These are phyloP conservation scores for Phaffomyces thermotolerans DNA, from an alignment of 805 yeast species.

Conservation along the genomic window DNA sequence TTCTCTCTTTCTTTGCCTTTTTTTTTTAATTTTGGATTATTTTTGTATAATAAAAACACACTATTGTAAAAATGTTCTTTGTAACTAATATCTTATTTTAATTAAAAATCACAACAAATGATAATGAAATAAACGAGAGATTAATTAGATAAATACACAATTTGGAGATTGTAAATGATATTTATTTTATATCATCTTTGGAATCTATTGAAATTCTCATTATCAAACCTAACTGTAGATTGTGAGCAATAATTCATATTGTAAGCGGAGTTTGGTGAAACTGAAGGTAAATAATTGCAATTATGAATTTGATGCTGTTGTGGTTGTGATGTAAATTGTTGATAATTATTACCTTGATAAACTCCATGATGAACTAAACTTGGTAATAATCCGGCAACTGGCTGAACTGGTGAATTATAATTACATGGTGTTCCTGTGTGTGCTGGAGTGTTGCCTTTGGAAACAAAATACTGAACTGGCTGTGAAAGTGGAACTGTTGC, in stretches of 20 bases:
- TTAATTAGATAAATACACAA: too few species aligned
- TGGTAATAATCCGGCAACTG: background rate
- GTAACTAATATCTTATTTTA: too few species aligned
- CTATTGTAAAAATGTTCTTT: too few species aligned
- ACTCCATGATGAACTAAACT: background rate
- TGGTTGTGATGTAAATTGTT: slow-evolving; percentile 9
- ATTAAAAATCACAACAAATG: too few species aligned
- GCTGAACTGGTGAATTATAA: background rate
- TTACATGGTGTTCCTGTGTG: background rate
- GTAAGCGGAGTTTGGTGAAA: background rate
- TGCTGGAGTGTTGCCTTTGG: background rate
- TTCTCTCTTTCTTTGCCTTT: background rate
- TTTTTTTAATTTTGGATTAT: background rate
- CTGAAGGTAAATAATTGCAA: background rate
- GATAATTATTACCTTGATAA: background rate
- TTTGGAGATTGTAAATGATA: too few species aligned
- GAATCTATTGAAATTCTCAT: too few species aligned
- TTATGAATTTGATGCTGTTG: background rate
- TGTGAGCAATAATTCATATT: too few species aligned
- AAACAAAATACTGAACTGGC: background rate
- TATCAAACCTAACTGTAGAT: background rate
- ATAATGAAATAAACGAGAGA: too few species aligned
- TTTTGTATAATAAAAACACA: too few species aligned
- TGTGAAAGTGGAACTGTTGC: too few species aligned
- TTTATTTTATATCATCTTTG: too few species aligned